Evolutionary conservation across 2,329 filamentous ascomycete species (phyloP).

Genomic region (Claviceps africana): DNA sequence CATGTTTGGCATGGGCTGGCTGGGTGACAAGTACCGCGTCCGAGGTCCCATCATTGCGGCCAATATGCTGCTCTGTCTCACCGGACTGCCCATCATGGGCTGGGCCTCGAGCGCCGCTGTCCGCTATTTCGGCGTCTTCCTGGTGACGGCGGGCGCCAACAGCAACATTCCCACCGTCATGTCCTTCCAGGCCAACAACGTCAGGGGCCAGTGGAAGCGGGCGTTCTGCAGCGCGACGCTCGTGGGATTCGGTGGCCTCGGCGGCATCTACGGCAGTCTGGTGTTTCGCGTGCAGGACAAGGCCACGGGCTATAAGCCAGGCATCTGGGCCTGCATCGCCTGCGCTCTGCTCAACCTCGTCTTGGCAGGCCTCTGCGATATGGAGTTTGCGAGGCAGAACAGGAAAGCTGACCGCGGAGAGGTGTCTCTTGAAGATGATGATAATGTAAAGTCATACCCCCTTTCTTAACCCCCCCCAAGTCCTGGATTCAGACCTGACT

Average conservation of each 20-base stretch:
- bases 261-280: conserved; percentile 61
- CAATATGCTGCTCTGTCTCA: conserved; percentile 51
- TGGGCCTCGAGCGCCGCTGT: conserved; percentile 42
- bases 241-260: conserved; percentile 63
- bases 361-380: conserved; percentile 26
- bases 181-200: conserved; percentile 77
- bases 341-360: conserved; percentile 32
- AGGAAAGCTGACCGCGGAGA: conserved; percentile 38
- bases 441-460: conserved; percentile 27
- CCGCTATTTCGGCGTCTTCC: conserved; percentile 62
- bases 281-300: conserved; percentile 51
- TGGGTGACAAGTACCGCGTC: conserved; percentile 51
- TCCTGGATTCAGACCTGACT: background rate
- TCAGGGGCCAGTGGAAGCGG: conserved; percentile 79
- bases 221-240: conserved; percentile 65
- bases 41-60: conserved; percentile 52
- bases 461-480: background rate
- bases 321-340: conserved; percentile 41
- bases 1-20: conserved; percentile 45
- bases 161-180: conserved; percentile 62
- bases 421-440: conserved; percentile 31
- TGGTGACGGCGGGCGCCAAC: conserved; percentile 63
- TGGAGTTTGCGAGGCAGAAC: conserved; percentile 31
- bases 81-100: conserved; percentile 61
- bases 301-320: conserved; percentile 36